Evolutionary conservation across 1,284 basidiomycete species (phyloP).

Genomic region (Trametes sp.): DNA sequence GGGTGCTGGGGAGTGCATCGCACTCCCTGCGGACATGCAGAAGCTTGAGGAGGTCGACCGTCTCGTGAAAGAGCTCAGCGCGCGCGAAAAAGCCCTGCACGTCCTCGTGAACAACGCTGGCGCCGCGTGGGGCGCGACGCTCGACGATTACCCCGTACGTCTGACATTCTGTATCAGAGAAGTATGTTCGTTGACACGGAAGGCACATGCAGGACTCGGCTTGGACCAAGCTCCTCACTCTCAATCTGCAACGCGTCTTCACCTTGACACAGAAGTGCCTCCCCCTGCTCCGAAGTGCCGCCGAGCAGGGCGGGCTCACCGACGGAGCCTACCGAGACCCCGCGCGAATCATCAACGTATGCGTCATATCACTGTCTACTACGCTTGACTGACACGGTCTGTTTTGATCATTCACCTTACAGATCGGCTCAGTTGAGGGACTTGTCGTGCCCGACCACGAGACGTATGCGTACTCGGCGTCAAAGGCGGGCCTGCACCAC

Average conservation of each 20-base stretch:
- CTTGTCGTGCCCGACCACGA: conserved; percentile 60
- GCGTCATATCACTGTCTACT: neutral
- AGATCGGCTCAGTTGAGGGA: conserved; percentile 75
- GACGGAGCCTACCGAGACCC: conserved; percentile 53
- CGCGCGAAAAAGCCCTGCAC: conserved; percentile 61
- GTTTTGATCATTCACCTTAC: neutral
- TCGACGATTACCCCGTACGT: conserved; percentile 63
- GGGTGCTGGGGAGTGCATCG: conserved; percentile 64
- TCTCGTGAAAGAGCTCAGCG: conserved; percentile 58
- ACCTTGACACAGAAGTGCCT: conserved; percentile 73
- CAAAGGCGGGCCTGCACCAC: conserved; percentile 70
- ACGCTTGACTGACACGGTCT: too few relatives aligned
- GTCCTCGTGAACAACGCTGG: conserved; percentile 78
- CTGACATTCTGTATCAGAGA: neutral
- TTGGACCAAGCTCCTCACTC: conserved; percentile 66
- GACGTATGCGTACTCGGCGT: conserved; percentile 75
- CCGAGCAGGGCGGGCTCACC: conserved; percentile 51
- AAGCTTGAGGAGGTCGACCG: conserved; percentile 64
- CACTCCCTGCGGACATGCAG: conserved; percentile 68
- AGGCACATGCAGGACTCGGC: conserved; percentile 51
- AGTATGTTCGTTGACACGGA: neutral
- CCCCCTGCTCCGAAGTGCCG: conserved; percentile 64
- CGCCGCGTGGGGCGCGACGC: conserved; percentile 65
- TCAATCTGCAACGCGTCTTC: conserved; percentile 77
- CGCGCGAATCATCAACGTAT: conserved; percentile 69